Percentiles rank a stretch among this genome's conserved stretches.
These are phyloP conservation scores for Clohesyomyces aquaticus DNA, from an alignment of 495 filamentous ascomycete genomes.

Conservation along the genomic window DNA sequence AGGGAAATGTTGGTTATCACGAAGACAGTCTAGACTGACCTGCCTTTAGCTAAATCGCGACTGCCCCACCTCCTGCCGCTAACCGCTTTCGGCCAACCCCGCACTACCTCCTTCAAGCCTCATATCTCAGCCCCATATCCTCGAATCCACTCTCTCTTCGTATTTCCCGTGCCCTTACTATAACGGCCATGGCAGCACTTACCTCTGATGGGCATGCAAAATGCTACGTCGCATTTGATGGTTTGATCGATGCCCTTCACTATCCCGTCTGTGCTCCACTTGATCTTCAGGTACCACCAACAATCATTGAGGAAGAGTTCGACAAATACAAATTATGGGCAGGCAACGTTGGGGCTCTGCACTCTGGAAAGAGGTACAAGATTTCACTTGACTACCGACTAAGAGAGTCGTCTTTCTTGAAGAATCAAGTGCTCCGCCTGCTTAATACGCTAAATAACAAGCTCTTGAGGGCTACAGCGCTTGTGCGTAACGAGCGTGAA, in stretches of 20 bases:
- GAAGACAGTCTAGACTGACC: no score
- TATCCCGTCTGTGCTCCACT: slow-evolving; percentile 1
- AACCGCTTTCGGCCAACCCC: no score
- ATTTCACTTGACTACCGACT: slow-evolving; percentile 29
- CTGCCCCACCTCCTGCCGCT: no score
- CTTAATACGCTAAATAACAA: background rate
- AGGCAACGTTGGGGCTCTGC: slow-evolving; percentile 23
- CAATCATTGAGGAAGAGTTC: slow-evolving; percentile 12
- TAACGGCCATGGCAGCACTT: background rate
- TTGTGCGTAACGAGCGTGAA: background rate
- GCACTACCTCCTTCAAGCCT: no score
- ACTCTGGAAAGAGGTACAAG: slow-evolving; percentile 16
- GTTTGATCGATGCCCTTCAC: background rate
- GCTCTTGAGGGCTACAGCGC: background rate
- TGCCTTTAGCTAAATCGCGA: no score
- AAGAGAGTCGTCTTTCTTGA: slow-evolving; percentile 27
- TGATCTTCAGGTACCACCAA: background rate
- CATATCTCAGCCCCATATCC: no score
- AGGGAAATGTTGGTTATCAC: background rate
- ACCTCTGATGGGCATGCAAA: slow-evolving; percentile 10
- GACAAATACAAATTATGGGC: slow-evolving; percentile 28
- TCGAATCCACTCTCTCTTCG: no score
- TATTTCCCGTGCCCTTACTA: no score
- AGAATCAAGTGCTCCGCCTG: slow-evolving; percentile 4
- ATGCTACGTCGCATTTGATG: slow-evolving; percentile 7